phyloP scores from a whole-genome alignment of 2,329 filamentous ascomycete genomes.

The Penicillium sp. region DNA sequence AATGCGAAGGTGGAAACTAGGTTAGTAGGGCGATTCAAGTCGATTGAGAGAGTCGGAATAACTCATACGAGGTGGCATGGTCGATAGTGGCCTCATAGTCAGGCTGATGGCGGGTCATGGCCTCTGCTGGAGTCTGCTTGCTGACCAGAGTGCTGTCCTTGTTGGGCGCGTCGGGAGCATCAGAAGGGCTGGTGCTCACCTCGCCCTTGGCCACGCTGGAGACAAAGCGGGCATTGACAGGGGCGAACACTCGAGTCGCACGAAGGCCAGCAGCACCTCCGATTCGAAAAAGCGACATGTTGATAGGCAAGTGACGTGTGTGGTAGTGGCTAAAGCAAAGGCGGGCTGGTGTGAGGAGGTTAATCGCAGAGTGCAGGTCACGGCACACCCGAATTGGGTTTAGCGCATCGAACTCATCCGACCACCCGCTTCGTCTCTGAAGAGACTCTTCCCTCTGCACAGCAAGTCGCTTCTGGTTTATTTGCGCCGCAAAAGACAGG shows the following conservation, averaged over 20 bases:
- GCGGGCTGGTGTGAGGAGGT: slow-evolving; percentile 24
- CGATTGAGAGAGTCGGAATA: not conserved
- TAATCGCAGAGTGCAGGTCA: slow-evolving; percentile 28
- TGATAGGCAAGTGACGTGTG: slow-evolving; percentile 22
- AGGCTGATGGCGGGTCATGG: slow-evolving; percentile 60
- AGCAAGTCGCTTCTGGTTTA: slow-evolving; percentile 28
- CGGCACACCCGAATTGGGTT: slow-evolving; percentile 29
- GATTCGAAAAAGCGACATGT: slow-evolving; percentile 63
- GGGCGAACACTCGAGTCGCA: slow-evolving; percentile 24
- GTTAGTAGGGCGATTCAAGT: slow-evolving; percentile 22
- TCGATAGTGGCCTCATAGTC: slow-evolving; percentile 77
- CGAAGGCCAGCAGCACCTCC: slow-evolving; percentile 35
- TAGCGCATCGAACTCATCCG: slow-evolving; percentile 33
- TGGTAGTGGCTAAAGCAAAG: slow-evolving; percentile 27
- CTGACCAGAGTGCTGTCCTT: slow-evolving; percentile 45
- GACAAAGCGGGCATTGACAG: slow-evolving; percentile 34
- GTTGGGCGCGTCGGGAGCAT: slow-evolving; percentile 38
- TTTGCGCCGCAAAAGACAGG: slow-evolving; percentile 29
- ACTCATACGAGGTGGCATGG: slow-evolving; percentile 79
- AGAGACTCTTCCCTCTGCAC: slow-evolving; percentile 32
- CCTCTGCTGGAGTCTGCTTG: slow-evolving; percentile 46
- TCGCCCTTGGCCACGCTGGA: slow-evolving; percentile 40
- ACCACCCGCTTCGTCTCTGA: slow-evolving; percentile 32
- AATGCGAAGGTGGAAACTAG: not conserved
- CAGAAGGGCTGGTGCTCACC: slow-evolving; percentile 46